Evolutionary conservation across 2,329 filamentous ascomycete genomes (phyloP).

Genomic region (Aspergillus fumigatus): DNA sequence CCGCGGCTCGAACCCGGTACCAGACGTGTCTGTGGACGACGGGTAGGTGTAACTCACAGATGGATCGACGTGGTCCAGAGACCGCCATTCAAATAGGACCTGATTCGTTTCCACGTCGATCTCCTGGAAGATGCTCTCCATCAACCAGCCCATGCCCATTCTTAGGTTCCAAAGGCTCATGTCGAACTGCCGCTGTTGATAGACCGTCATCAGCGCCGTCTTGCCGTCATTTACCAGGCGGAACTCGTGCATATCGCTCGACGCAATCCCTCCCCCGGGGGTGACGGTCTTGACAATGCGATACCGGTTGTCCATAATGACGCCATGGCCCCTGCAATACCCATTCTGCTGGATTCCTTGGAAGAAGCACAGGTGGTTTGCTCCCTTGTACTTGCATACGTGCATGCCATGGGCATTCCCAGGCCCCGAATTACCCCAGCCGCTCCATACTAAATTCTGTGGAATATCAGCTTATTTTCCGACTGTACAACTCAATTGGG

Average conservation of each 20-base stretch:
- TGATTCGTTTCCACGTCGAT: conserved; percentile 47
- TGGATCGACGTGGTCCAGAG: conserved; percentile 47
- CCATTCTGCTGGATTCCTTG: conserved; percentile 49
- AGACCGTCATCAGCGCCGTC: conserved; percentile 38
- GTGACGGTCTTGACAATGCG: conserved; percentile 46
- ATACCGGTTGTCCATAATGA: conserved; percentile 50
- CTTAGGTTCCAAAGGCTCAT: conserved; percentile 42
- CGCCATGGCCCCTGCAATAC: conserved; percentile 49
- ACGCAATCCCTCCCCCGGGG: conserved; percentile 36
- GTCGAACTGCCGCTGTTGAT: conserved; percentile 44
- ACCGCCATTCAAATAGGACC: conserved; percentile 49
- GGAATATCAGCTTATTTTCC: conserved; percentile 8
- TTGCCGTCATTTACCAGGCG: conserved; percentile 43
- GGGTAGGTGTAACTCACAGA: conserved; percentile 45
- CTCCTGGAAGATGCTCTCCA: conserved; percentile 52
- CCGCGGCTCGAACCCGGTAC: conserved; percentile 44
- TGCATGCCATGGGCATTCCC: conserved; percentile 47
- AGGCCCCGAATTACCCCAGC: conserved; percentile 47
- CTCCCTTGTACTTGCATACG: conserved; percentile 46
- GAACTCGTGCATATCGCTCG: conserved; percentile 53
- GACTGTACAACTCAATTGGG: background rate
- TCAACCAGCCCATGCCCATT: conserved; percentile 47
- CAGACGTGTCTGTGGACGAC: conserved; percentile 41
- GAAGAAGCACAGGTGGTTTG: conserved; percentile 50
- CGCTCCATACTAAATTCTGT: conserved; percentile 48